These are phyloP conservation scores for Pleurotus ostreatus DNA, from an alignment of 768 basidiomycete species.

Conservation along the genomic window DNA sequence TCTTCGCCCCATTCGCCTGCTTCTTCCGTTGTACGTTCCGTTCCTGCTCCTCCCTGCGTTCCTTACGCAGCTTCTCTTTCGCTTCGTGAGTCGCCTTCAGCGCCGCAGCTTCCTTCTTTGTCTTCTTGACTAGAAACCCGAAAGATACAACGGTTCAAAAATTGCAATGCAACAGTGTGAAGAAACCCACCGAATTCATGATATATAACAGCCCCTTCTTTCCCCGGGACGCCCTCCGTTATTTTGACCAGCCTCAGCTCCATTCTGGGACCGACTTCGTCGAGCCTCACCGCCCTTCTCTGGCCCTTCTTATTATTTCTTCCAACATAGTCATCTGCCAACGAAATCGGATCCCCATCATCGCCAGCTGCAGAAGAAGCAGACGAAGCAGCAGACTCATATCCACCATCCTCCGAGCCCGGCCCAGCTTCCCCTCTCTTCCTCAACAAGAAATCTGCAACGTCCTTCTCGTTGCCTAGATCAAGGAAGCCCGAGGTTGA, in stretches of 20 bases:
- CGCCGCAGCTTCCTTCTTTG: conserved; percentile 65
- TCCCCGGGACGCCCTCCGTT: conserved; percentile 89
- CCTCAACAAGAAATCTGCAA: conserved; percentile 90
- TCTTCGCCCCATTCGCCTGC: conserved; percentile 24
- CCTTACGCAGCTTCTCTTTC: conserved; percentile 69
- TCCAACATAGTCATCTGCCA: conserved; percentile 93
- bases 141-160: conserved; percentile 6
- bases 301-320: conserved; percentile 91
- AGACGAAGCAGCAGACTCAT: conserved; percentile 75
- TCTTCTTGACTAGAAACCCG: conserved; percentile 74
- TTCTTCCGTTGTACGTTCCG: conserved; percentile 86
- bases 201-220: conserved; percentile 89
- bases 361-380: conserved; percentile 77
- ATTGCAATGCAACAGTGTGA: background rate
- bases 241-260: conserved; percentile 93
- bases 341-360: conserved; percentile 75
- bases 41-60: conserved; percentile 87
- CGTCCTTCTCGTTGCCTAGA: conserved; percentile 87
- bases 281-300: conserved; percentile 84
- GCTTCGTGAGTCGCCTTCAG: conserved; percentile 74
- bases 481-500: conserved; percentile 55
- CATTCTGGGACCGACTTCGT: conserved; percentile 95
- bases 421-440: conserved; percentile 58
- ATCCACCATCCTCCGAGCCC: conserved; percentile 47
- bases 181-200: conserved; percentile 81